Evolutionary conservation across 2,329 filamentous ascomycete genomes (phyloP).

Genomic region (Coleophoma cylindrospora): DNA sequence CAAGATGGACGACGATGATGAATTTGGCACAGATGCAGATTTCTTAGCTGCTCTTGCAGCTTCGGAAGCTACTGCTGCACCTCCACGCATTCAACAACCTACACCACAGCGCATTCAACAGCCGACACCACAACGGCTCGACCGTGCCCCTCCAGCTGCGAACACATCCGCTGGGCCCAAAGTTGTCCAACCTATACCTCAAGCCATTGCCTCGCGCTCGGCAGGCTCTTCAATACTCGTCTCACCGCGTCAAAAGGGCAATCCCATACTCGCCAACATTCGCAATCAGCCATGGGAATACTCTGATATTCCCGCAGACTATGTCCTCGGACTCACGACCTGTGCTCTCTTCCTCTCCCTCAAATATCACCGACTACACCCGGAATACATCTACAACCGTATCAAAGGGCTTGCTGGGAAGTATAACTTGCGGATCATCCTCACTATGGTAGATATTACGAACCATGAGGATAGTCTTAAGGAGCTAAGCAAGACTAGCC

Average conservation of each 20-base stretch:
- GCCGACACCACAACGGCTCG: slow-evolving; percentile 51
- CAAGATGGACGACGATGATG: slow-evolving; percentile 43
- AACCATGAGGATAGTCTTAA: slow-evolving; percentile 89
- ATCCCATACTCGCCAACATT: slow-evolving; percentile 82
- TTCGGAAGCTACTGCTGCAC: slow-evolving; percentile 24
- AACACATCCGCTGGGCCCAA: slow-evolving; percentile 36
- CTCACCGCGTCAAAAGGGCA: slow-evolving; percentile 89
- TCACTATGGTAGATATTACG: slow-evolving; percentile 90
- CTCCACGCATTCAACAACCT: slow-evolving; percentile 29
- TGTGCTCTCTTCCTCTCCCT: slow-evolving; percentile 90
- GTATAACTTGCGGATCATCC: slow-evolving; percentile 79
- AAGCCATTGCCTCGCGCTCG: slow-evolving; percentile 64
- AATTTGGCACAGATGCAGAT: slow-evolving; percentile 51
- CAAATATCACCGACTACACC: slow-evolving; percentile 95
- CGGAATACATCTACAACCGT: slow-evolving; percentile 94
- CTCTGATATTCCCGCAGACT: slow-evolving; percentile 93
- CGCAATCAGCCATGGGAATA: slow-evolving; percentile 90
- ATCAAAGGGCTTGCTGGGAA: slow-evolving; percentile 80
- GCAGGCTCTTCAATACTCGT: slow-evolving; percentile 79
- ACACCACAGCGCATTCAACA: slow-evolving; percentile 32
- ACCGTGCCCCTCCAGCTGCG: slow-evolving; percentile 37
- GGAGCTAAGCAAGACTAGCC: slow-evolving; percentile 85
- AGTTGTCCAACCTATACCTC: slow-evolving; percentile 82
- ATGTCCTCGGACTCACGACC: slow-evolving; percentile 79
- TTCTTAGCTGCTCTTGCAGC: slow-evolving; percentile 51